Evolutionary conservation across 2,329 filamentous ascomycete species (phyloP), one percentile per base, ranked within the genome.

Genomic region (Pseudogymnoascus sp.): DNA sequence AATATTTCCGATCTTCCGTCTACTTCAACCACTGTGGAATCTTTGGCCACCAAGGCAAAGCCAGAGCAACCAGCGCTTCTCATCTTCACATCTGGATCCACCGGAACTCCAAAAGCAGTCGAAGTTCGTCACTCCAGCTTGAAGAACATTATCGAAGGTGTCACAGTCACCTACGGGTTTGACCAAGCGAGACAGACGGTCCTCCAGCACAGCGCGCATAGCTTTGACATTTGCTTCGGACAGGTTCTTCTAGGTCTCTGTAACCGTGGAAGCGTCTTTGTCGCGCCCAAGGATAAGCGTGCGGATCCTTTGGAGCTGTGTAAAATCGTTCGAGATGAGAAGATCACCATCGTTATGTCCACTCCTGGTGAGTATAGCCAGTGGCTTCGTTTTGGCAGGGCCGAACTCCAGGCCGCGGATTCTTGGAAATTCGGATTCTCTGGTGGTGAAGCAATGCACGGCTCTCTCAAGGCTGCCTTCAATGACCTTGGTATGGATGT

Each of bases 381-480:
- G 18, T 67, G 66, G 67, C 7, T 68, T 1, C 44, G 46, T 16
- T 62, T 62, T 44, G 64, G 53, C 11, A 4, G 4, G 12, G 10
- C 16, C 28, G 10, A 34, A 5, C 36, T 38, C 36, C 36, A 38
- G 36, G 36, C 36, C 12, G 36, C 36, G 14, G 36, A 38, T 38
- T n/a, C 21, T 8, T 70, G 68, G 69, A 38, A 50, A 5, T 68
- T 71, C n/a, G 67, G 62, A 60, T 73, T 60, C 65, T 70, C 53
- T 66, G 73, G 66, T 66, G 70, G 65, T 66, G 70, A 65, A 65
- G 68, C 37, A 56, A 62, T 46, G 68, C 70, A 66, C 62, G 70
- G 25, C 61, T 68, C 59, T 66, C 68, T 59, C 36, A 69, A 6
- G 63, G 53, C 40, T 61, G 71, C 60, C 63, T 70, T 67, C 65